Evolutionary conservation across 768 basidiomycete species (phyloP), one percentile per base, ranked within the genome.

Genomic region (Amanita exitialis): DNA sequence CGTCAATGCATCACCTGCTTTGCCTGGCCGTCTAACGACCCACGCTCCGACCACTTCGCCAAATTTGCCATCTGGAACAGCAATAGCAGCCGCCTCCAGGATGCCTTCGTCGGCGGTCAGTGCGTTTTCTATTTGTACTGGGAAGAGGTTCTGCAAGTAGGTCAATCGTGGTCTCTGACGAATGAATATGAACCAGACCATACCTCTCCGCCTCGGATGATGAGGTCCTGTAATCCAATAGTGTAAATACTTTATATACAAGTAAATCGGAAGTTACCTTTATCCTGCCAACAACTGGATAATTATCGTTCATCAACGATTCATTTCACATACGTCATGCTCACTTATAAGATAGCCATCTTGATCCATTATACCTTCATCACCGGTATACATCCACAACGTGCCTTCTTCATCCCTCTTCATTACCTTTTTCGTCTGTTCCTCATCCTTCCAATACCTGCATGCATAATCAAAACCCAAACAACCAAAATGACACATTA

Each of bases 201-300:
- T 54, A 83, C 85, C 74, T 91, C 89, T 55, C 89, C 89, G 15
- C 87, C 89, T 16, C 89, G 82, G 55, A 91, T 90, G 57, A 91
- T 89, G 47, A 90, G 78, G 62, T 91, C 89, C 79, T 85, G 49
- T 51, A 18, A 20, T 3, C 43, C 7, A 47, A 8, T 20, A 32
- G 13, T 12, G 1, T 18, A 25, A 16, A 28, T 25, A 46, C 20
- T 18, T 35, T 23, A 27, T 9, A 18, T 55, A 13, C n/a, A 21
- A 39, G 16, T 12, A 15, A 38, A 39, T n/a, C 23, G 28, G 12
- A 27, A 28, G 21, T 48, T 10, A 82, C 83, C 76, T 90, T 90
- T 49, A 81, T 83, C 52, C 88, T 72, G 41, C 87, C 82, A 43
- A 89, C 86, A 51, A 90, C 88, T 90, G 44, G 5, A 27, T 16